These are phyloP conservation scores for Niveomyces coronatus DNA, from an alignment of 2,329 filamentous ascomycete species.

Conservation along the genomic window DNA sequence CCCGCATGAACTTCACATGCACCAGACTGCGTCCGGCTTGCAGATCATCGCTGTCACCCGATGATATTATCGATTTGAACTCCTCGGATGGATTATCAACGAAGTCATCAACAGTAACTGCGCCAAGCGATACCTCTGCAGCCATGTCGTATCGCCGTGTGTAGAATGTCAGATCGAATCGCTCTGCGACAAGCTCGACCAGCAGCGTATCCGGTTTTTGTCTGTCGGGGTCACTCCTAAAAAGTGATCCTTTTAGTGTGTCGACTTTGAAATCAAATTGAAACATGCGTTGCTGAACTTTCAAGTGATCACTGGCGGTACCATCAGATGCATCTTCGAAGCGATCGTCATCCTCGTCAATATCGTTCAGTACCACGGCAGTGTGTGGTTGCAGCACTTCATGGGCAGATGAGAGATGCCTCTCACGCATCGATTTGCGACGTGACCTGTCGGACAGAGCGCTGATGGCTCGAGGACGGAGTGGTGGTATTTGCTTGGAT, in stretches of 20 bases:
- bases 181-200: constrained; percentile 82
- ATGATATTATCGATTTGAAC: constrained; percentile 97
- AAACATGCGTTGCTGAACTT: constrained; percentile 81
- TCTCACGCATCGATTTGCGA: constrained; percentile 34
- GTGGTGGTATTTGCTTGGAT: constrained; percentile 17
- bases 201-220: constrained; percentile 69
- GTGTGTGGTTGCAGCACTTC: constrained; percentile 61
- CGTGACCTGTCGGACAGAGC: constrained; percentile 35
- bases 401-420: constrained; percentile 60
- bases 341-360: constrained; percentile 56
- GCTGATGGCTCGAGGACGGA: constrained; percentile 36
- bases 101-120: constrained; percentile 85
- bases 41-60: constrained; percentile 60
- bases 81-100: constrained; percentile 81
- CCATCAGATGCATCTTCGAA: constrained; percentile 59
- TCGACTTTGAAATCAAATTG: constrained; percentile 97
- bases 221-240: constrained; percentile 71
- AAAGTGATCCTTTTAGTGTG: constrained; percentile 85
- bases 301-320: constrained; percentile 45
- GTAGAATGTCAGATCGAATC: constrained; percentile 80
- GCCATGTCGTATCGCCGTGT: constrained; percentile 86
- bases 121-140: constrained; percentile 79
- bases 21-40: constrained; percentile 73
- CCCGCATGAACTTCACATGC: constrained; percentile 77
- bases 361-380: constrained; percentile 70